phyloP scores from a whole-genome alignment of 495 filamentous ascomycete species.

The Hyaloscypha variabilis region DNA sequence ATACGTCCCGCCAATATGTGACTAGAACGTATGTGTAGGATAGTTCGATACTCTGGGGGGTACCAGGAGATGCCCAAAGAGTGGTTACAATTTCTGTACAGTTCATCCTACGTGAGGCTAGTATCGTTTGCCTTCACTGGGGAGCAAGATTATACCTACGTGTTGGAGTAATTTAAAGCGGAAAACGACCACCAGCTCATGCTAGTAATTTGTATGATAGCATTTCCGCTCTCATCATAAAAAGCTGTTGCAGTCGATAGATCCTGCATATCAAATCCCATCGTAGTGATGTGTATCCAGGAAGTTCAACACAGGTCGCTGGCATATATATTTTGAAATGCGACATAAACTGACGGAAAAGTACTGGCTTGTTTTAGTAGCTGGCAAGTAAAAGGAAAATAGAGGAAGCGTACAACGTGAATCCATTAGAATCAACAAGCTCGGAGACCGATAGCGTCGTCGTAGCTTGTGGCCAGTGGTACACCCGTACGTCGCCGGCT shows the following conservation, averaged over 20 bases:
- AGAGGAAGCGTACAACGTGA: neutral
- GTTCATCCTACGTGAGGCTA: no score
- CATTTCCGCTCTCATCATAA: no score
- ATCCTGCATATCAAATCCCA: neutral
- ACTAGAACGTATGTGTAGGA: neutral
- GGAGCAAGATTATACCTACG: no score
- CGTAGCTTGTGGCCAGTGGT: no score
- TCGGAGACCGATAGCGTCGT: no score
- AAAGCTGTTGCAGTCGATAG: constrained; percentile 2
- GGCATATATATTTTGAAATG: neutral
- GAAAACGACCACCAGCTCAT: neutral
- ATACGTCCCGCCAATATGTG: no score
- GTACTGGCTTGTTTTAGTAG: neutral
- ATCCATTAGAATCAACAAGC: no score
- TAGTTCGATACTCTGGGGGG: neutral
- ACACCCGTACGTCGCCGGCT: no score
- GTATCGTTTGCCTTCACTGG: no score
- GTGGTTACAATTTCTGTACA: neutral
- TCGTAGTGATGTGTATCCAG: neutral
- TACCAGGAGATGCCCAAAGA: neutral
- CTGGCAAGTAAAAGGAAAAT: neutral
- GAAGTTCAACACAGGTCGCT: neutral
- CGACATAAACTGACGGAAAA: constrained; percentile 1
- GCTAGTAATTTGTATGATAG: no score
- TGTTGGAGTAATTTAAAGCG: neutral